phyloP scores from a whole-genome alignment of 2,329 filamentous ascomycete genomes.

The Xylariaceae sp. region DNA sequence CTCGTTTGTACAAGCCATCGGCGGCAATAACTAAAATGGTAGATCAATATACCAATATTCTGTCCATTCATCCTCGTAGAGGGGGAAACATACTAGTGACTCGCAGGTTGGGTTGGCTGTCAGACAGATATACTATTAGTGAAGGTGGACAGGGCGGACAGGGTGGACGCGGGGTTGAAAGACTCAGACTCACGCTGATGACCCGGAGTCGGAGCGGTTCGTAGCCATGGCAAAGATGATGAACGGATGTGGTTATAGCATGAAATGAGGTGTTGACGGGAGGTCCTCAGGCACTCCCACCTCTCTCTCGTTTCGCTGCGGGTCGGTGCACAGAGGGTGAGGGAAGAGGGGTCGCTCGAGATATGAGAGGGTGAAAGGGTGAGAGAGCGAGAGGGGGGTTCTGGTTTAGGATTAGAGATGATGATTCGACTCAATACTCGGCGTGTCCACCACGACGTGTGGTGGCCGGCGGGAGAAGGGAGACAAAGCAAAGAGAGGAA shows the following conservation, averaged over 20 bases:
- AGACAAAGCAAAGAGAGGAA: background rate
- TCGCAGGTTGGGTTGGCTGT: conserved; percentile 83
- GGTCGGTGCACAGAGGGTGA: conserved; percentile 9
- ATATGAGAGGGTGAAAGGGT: no score
- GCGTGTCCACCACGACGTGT: conserved; percentile 18
- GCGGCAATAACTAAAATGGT: conserved; percentile 84
- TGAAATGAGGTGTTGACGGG: conserved; percentile 25
- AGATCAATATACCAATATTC: conserved; percentile 17
- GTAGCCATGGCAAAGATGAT: conserved; percentile 47
- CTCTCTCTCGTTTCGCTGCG: conserved; percentile 21
- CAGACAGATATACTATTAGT: conserved; percentile 21
- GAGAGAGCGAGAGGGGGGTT: conserved; percentile 18
- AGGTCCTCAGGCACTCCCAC: conserved; percentile 25
- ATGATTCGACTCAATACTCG: conserved; percentile 10
- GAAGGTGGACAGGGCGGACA: no score
- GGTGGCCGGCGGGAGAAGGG: no score
- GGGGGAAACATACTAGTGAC: conserved; percentile 77
- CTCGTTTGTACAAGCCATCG: conserved; percentile 97
- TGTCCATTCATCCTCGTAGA: background rate
- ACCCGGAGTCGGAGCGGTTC: conserved; percentile 64
- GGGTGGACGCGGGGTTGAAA: conserved; percentile 12
- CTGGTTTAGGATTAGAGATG: background rate
- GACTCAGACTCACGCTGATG: conserved; percentile 63
- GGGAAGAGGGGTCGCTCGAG: conserved; percentile 24
- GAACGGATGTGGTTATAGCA: conserved; percentile 11